Conservation (phyloP, 129 eudicot genomes). For the Chrysanthemum lavandulifolium region DNA sequence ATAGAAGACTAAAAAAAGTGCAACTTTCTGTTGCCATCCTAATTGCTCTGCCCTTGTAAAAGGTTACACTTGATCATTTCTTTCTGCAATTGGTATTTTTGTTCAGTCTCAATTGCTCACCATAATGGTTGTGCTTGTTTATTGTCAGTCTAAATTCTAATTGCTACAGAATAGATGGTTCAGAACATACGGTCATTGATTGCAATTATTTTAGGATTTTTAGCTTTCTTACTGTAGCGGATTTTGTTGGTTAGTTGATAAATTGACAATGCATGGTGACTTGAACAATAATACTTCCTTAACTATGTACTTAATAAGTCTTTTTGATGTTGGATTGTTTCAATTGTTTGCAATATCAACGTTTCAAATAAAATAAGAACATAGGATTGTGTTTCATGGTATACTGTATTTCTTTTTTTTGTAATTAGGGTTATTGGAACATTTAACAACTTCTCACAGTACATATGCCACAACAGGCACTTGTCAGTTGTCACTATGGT, state of each 20-base stretch:
- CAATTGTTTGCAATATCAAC: not conserved
- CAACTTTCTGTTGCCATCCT: no score
- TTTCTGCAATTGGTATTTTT: no score
- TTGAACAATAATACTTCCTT: not conserved
- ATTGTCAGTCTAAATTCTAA: not conserved
- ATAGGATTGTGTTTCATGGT: conserved; percentile 7
- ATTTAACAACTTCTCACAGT: conserved; percentile 10
- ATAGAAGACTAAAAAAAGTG: no score
- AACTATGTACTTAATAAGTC: not conserved
- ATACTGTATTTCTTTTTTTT: not conserved
- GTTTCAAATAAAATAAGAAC: not conserved
- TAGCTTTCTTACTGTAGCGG: not conserved
- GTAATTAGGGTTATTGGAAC: not conserved
- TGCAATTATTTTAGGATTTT: not conserved
- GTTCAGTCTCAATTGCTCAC: not conserved
- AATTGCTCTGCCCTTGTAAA: no score
- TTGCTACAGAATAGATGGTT: not conserved
- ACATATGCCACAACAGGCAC: not conserved
- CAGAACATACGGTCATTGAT: not conserved
- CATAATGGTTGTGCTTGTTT: not conserved
- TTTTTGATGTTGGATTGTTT: not conserved
- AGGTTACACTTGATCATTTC: no score
- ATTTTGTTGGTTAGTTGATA: not conserved
- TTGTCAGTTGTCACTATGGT: not conserved
- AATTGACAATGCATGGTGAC: not conserved